Conservation (phyloP, 306 rosid genomes). For the Corylus americana region DNA sequence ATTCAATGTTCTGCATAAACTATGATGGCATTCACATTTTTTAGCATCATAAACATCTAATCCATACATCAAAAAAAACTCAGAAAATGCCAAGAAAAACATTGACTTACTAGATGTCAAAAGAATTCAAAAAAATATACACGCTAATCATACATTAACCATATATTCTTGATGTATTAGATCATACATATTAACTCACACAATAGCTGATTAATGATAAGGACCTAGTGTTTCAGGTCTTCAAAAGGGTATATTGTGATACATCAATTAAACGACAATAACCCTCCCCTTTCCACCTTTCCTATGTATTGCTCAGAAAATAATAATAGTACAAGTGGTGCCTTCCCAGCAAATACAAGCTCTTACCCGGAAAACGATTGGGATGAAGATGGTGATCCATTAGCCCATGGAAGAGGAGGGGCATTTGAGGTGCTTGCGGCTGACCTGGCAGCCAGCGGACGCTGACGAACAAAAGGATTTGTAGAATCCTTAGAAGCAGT, state of each 20-base stretch:
- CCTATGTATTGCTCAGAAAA: no score
- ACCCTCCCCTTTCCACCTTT: no score
- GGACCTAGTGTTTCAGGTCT: neutral
- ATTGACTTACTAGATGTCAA: neutral
- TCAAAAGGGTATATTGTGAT: neutral
- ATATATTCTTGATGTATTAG: conserved; percentile 1
- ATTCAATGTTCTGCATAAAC: neutral
- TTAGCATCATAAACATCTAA: neutral
- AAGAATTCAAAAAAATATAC: neutral
- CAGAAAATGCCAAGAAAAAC: neutral
- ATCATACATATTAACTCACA: conserved; percentile 12
- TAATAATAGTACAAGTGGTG: neutral
- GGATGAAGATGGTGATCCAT: conserved; percentile 61
- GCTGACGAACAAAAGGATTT: conserved; percentile 94
- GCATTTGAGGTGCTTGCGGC: conserved; percentile 72
- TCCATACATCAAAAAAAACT: neutral
- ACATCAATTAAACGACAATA: neutral
- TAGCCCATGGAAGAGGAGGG: conserved; percentile 90
- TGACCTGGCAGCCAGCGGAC: conserved; percentile 76
- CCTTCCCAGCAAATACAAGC: conserved; percentile 14
- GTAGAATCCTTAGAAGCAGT: conserved; percentile 74
- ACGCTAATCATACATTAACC: neutral
- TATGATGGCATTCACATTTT: neutral
- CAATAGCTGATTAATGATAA: neutral
- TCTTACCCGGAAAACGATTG: conserved; percentile 66